Evolutionary conservation across 495 filamentous ascomycete species (phyloP), one percentile per base, ranked within the genome.

Genomic region (Astrocystis sublimbata): DNA sequence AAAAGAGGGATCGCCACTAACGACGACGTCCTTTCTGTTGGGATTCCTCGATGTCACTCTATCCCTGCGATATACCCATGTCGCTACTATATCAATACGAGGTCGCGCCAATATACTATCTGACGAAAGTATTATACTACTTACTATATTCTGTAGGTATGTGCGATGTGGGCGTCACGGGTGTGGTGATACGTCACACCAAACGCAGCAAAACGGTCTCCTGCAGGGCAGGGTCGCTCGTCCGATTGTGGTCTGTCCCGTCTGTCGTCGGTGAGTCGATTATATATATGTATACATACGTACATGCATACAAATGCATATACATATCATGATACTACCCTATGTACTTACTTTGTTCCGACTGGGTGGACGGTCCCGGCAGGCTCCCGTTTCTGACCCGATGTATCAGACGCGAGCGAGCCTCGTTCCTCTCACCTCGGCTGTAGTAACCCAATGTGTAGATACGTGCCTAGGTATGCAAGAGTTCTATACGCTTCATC

Each of bases 171-270:
- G n/a, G n/a, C 33, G 30, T 52, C 17, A 35, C 49, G 35, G 30
- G 1, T 52, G 21, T 28, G 35, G 30, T 52, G 4, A 19, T 49
- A 30, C n/a, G 30, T 52, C 49, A 52, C 49, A 52, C 7, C 26
- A 13, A n/a, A 35, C 33, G n/a, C 31, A 15, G 31, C n/a, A 15
- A 51, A 28, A 38, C 19, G n/a, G n/a, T n/a, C n/a, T 24, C 9
- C 50, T 24, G 50, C 50, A 53, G 50, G 31, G 50, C 24, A 53
- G 21, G 33, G n/a, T n/a, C n/a, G n/a, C n/a, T 54, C 51, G 30
- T 54, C 51, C 17, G 51, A 54, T 54, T 36, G 40, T 54, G 33
- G 33, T 10, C 19, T 54, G 40, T 42, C 40, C 12, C 6, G 13
- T 36, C 6, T 6, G 49, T 35, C 49, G 35, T 51, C 49, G 8